These are phyloP conservation scores for Tribonema minus DNA, from an alignment of 108 stramenopile species.

Conservation along the genomic window DNA sequence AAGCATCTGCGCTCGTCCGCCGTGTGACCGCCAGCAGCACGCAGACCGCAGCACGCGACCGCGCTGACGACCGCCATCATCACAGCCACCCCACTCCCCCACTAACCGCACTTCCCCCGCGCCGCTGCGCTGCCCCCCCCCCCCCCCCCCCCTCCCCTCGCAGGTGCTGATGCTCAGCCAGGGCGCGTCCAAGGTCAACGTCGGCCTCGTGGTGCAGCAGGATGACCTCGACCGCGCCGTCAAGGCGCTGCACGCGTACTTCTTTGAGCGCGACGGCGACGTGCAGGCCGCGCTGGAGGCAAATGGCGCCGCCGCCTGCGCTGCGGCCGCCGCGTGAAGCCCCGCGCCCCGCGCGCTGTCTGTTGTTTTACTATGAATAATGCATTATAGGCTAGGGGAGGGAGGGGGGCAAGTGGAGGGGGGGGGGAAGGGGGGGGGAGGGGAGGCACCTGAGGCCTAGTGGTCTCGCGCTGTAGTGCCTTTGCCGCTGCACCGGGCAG, in stretches of 20 bases:
- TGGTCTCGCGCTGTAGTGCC: too few species aligned
- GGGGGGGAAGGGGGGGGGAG: too few species aligned
- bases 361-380: too few species aligned
- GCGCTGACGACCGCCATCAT: not conserved
- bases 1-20: too few species aligned
- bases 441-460: too few species aligned
- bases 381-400: too few species aligned
- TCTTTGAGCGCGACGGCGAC: slow-evolving; percentile 13
- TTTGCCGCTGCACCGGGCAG: too few species aligned
- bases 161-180: slow-evolving; percentile 68
- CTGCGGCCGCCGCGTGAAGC: not conserved
- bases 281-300: not conserved
- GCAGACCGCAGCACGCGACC: too few species aligned
- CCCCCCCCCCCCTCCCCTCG: not conserved
- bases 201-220: slow-evolving; percentile 30
- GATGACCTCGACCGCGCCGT: slow-evolving; percentile 5
- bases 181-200: slow-evolving; percentile 81
- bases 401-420: too few species aligned
- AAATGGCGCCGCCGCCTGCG: not conserved
- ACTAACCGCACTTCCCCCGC: not conserved
- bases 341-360: too few species aligned
- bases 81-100: not conserved
- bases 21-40: too few species aligned
- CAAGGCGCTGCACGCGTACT: slow-evolving; percentile 16
- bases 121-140: not conserved